A percentile compares a stretch with the other conserved stretches of the same genome.
phyloP scores from a whole-genome alignment of 345 rosid genomes.

The Lenwebbia sp. region DNA sequence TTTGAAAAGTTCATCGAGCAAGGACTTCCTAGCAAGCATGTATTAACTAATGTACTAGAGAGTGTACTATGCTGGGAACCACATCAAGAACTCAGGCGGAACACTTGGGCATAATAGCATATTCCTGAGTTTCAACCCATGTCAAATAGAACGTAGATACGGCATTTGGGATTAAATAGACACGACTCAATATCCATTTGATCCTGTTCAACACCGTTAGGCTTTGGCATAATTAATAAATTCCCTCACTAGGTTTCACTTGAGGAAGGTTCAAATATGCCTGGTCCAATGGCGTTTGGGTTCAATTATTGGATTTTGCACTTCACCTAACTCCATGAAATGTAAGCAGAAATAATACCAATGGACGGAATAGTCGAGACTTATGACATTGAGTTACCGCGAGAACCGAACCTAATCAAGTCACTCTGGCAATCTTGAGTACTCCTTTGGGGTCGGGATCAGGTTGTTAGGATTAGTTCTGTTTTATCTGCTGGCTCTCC shows the following conservation, averaged over 20 bases:
- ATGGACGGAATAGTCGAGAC: neutral
- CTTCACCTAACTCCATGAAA: neutral
- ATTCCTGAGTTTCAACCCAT: no score
- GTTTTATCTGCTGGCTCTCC: neutral
- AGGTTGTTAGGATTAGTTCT: neutral
- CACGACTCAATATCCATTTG: neutral
- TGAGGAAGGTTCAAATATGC: neutral
- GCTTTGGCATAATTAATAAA: neutral
- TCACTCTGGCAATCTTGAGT: neutral
- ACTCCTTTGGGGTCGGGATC: neutral
- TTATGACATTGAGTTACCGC: neutral
- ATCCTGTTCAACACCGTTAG: neutral
- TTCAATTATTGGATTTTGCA: neutral
- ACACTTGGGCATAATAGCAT: no score
- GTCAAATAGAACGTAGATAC: no score
- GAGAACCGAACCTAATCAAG: neutral
- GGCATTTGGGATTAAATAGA: no score
- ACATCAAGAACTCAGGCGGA: no score
- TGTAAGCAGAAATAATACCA: neutral
- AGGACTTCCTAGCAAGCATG: neutral
- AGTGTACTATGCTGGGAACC: no score
- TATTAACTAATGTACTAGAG: no score
- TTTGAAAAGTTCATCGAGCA: neutral
- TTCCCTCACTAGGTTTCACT: no score
- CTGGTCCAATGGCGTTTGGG: neutral